Conservation (phyloP, 169 alveolate genomes). For the Eimeria acervulina region DNA sequence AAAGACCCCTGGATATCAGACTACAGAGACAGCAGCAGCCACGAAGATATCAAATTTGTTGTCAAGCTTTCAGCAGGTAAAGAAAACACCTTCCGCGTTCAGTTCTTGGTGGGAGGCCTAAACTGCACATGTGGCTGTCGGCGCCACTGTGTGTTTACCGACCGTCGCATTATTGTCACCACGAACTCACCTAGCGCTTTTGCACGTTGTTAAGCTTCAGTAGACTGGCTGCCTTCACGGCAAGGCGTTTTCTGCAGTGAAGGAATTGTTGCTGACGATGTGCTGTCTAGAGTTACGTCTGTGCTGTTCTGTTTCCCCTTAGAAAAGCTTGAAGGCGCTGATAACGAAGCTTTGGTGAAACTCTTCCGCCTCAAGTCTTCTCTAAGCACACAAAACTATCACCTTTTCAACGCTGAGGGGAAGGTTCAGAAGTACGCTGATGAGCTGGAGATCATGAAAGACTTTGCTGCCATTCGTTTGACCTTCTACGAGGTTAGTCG, state of each 20-base stretch:
- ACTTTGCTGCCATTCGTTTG: constrained; percentile 95
- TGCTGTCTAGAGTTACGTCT: background rate
- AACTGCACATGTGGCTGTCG: background rate
- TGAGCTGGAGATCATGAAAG: constrained; percentile 96
- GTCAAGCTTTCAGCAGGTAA: constrained; percentile 91
- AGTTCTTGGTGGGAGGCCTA: background rate
- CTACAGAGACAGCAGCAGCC: constrained; percentile 92
- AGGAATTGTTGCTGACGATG: background rate
- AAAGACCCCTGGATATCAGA: constrained; percentile 85
- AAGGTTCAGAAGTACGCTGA: constrained; percentile 94
- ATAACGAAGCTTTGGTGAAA: constrained; percentile 95
- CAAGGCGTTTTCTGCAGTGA: background rate
- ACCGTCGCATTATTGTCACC: background rate
- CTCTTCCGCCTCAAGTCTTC: constrained; percentile 94
- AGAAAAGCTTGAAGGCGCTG: constrained; percentile 85
- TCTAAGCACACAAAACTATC: constrained; percentile 95
- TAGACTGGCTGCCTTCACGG: background rate
- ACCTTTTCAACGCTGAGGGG: constrained; percentile 96
- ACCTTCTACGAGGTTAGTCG: constrained; percentile 94
- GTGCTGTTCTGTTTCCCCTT: background rate
- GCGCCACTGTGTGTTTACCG: background rate
- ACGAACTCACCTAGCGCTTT: background rate
- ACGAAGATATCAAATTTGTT: constrained; percentile 92
- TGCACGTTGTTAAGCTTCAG: background rate
- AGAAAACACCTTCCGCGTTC: background rate